Percentiles rank a stretch among this genome's conserved stretches.
Evolutionary conservation across 2,329 filamentous ascomycete genomes (phyloP).

Genomic region (Cyphellophora europaea): DNA sequence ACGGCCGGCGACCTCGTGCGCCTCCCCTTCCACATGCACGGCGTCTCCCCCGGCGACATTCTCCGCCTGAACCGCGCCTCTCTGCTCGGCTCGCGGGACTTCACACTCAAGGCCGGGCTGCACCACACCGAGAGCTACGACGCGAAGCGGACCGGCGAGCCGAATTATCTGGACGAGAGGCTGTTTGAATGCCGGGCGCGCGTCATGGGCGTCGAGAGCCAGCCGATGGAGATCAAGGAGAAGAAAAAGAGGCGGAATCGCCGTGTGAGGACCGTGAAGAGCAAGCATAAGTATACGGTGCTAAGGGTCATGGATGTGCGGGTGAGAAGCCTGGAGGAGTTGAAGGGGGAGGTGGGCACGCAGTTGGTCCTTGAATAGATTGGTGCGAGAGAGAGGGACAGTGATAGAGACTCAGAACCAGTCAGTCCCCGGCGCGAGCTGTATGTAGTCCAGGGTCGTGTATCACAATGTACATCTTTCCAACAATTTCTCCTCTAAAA

Average conservation of each 20-base stretch:
- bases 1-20: conserved; percentile 62
- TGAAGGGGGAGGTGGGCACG: conserved; percentile 31
- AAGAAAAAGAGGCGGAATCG: conserved; percentile 58
- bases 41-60: conserved; percentile 69
- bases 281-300: conserved; percentile 86
- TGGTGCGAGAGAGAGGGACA: too few species aligned
- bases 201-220: conserved; percentile 74
- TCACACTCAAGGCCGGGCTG: conserved; percentile 65
- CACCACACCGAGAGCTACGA: conserved; percentile 30
- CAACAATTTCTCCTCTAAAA: too few species aligned
- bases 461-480: too few species aligned
- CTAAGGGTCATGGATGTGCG: conserved; percentile 74
- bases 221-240: conserved; percentile 49
- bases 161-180: conserved; percentile 63
- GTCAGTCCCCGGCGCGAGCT: too few species aligned
- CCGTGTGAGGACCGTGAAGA: conserved; percentile 64
- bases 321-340: conserved; percentile 49
- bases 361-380: conserved; percentile 18
- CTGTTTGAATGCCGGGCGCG: conserved; percentile 78
- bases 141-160: conserved; percentile 16
- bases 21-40: conserved; percentile 70
- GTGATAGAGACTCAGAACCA: too few species aligned
- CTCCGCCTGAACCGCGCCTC: conserved; percentile 80
- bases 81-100: conserved; percentile 76
- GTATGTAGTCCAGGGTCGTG: too few species aligned